Evolutionary conservation across 108 stramenopile species (phyloP), one percentile per base, ranked within the genome.

Genomic region (Fragilariopsis cylindrus): DNA sequence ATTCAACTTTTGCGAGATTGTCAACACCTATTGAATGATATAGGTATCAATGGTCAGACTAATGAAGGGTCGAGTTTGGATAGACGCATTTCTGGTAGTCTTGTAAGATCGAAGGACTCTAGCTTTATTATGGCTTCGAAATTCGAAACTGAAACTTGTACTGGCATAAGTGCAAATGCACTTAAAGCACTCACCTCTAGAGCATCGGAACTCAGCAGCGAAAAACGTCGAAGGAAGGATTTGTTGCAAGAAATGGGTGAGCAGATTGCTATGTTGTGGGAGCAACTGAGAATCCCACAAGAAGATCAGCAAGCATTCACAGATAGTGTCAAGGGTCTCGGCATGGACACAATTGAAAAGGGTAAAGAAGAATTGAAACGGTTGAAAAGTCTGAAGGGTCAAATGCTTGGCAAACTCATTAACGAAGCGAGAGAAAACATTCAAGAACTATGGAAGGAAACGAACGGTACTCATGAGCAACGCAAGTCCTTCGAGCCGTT

Each of bases 241-340:
- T 71, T 81, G 76, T 87, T 97, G 45, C 89, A 85, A 69, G 87
- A 92, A 16, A 92, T 97, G 93, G 97, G 97, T 15, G 78, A 72
- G 9, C 83, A 87, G 57, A 97, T 97, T 78, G 80, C 88, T 8
- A 65, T 80, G 45, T 78, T 97, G n/a, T 97, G 97, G 97, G 88
- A 89, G 64, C 95, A 96, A 81, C 84, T 97, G 6, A 84, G 86
- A 19, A 82, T 97, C 46, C 81, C 92, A 3, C 75, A 87, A 55
- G 96, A 95, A 48, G 96, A 93, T 54, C 97, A 96, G 77, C 73
- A 71, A 53, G 81, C 83, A 48, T 97, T 97, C 73, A 87, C 96
- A 7, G 82, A 87, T 48, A 92, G 87, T 49, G 90, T 95, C 41
- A 80, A 89, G 69, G 95, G 97, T 39, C 82, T 97, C 70, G 92